A percentile compares a stretch with the other conserved stretches of the same genome.
Evolutionary conservation across 2,329 filamentous ascomycete genomes (phyloP).

Genomic region (Septoria petroselini): DNA sequence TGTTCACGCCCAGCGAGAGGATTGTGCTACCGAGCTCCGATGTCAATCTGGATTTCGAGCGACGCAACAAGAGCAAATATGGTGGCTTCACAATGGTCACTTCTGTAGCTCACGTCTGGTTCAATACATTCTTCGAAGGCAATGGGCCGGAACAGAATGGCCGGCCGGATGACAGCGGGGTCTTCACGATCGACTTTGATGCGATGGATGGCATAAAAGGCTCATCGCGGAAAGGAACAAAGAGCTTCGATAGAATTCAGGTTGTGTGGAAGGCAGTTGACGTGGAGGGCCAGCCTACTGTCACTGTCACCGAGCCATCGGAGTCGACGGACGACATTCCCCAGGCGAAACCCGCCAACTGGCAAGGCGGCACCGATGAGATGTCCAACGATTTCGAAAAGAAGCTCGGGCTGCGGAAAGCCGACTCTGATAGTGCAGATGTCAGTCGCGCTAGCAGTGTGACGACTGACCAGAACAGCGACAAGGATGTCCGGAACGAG

Average conservation of each 20-base stretch:
- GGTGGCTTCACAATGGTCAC: constrained; percentile 84
- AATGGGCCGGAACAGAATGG: constrained; percentile 67
- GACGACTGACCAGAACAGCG: constrained; percentile 17
- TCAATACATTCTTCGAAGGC: constrained; percentile 92
- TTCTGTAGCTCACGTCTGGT: constrained; percentile 92
- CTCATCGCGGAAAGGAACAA: constrained; percentile 73
- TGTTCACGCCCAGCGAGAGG: constrained; percentile 68
- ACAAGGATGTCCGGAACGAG: constrained; percentile 25
- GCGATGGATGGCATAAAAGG: constrained; percentile 94
- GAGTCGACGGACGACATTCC: constrained; percentile 64
- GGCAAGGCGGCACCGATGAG: constrained; percentile 58
- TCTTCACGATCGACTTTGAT: constrained; percentile 70
- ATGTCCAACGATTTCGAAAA: constrained; percentile 47
- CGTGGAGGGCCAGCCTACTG: constrained; percentile 26
- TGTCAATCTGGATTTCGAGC: constrained; percentile 85
- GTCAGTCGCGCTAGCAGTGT: constrained; percentile 73
- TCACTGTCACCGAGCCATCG: constrained; percentile 61
- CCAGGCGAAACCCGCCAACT: constrained; percentile 69
- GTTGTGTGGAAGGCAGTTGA: constrained; percentile 70
- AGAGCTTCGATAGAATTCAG: constrained; percentile 75
- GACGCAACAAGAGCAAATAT: constrained; percentile 73
- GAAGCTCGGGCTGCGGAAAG: constrained; percentile 64
- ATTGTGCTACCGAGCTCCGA: constrained; percentile 77
- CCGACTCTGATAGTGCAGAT: constrained; percentile 62
- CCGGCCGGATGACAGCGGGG: constrained; percentile 63